Conservation (phyloP, 345 rosid genomes). For the Citrus unshiu region DNA sequence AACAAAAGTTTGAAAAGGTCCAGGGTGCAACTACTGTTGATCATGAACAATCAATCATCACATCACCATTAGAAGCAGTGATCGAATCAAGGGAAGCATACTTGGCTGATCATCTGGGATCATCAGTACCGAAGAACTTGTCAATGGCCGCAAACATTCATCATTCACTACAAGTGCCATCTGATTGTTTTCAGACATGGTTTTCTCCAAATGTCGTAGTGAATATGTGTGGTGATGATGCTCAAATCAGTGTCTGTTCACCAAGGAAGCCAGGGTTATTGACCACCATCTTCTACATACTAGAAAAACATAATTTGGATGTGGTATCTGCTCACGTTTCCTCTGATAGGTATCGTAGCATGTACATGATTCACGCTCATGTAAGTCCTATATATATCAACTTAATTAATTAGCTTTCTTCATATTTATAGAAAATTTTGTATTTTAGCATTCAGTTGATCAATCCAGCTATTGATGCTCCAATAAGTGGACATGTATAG, state of each 20-base stretch:
- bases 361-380: slow-evolving; percentile 36
- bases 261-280: slow-evolving; percentile 36
- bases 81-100: slow-evolving; percentile 21
- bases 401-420: background rate
- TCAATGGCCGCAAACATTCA: slow-evolving; percentile 4
- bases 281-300: slow-evolving; percentile 31
- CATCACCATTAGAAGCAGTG: slow-evolving; percentile 2
- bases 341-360: slow-evolving; percentile 24
- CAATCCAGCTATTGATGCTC: no score
- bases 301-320: slow-evolving; percentile 49
- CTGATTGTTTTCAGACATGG: slow-evolving; percentile 44
- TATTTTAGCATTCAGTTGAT: no score
- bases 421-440: no score
- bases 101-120: slow-evolving; percentile 33
- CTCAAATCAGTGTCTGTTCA: slow-evolving; percentile 47
- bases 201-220: slow-evolving; percentile 48
- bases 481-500: no score
- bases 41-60: slow-evolving; percentile 12
- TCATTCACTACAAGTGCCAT: slow-evolving; percentile 13
- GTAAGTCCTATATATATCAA: slow-evolving; percentile 13
- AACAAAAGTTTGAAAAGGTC: slow-evolving; percentile 31
- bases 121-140: slow-evolving; percentile 7
- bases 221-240: slow-evolving; percentile 46
- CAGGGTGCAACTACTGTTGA: slow-evolving; percentile 8
- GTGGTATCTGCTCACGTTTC: slow-evolving; percentile 48